phyloP scores from a whole-genome alignment of 2,329 filamentous ascomycete species.

The Pestalotiopsis sp. region DNA sequence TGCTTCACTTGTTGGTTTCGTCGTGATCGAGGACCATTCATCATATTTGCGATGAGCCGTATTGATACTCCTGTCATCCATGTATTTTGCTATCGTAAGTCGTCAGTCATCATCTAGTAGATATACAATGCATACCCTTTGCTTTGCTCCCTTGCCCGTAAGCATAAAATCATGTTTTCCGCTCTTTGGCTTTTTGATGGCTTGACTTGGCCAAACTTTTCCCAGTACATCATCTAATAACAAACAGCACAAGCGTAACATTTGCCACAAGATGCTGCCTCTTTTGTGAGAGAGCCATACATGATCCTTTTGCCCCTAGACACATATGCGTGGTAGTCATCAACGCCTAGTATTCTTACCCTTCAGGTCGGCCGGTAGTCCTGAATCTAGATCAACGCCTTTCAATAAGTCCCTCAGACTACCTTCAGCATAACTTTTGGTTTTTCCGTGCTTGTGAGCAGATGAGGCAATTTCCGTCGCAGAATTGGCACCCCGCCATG shows the following conservation, averaged over 20 bases:
- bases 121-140: neutral
- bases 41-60: no score
- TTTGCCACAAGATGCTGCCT: neutral
- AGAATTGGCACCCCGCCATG: slow-evolving; percentile 38
- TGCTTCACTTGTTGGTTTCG: no score
- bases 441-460: slow-evolving; percentile 23
- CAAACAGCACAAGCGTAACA: no score
- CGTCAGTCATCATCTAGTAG: neutral
- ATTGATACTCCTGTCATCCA: neutral
- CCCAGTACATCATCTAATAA: no score
- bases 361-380: slow-evolving; percentile 17
- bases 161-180: neutral
- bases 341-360: slow-evolving; percentile 24
- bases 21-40: no score
- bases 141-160: neutral
- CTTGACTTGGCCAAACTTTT: no score
- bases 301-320: no score
- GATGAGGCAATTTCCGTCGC: slow-evolving; percentile 17
- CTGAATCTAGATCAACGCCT: slow-evolving; percentile 28
- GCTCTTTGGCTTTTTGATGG: neutral
- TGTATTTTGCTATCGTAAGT: neutral
- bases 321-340: neutral
- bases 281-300: neutral
- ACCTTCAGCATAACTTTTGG: slow-evolving; percentile 54
- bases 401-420: slow-evolving; percentile 56